Evolutionary conservation across 1,284 basidiomycete species (phyloP).

Genomic region (Ustilago cynodontis): DNA sequence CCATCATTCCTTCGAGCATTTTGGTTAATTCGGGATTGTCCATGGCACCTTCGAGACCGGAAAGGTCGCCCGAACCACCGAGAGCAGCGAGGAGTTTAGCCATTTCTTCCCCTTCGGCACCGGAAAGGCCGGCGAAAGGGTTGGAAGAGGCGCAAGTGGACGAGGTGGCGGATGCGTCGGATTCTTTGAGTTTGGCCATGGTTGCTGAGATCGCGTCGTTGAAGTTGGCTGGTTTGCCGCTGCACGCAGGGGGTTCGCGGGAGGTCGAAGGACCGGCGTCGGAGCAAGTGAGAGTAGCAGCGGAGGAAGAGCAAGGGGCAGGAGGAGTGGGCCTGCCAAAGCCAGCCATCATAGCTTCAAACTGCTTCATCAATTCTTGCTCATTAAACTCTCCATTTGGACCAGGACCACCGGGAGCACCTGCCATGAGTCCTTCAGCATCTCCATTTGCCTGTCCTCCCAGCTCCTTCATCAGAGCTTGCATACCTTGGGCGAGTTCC

Average conservation of each 20-base stretch:
- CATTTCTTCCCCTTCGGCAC: conserved; percentile 69
- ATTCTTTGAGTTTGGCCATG: conserved; percentile 83
- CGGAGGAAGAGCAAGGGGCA: neutral
- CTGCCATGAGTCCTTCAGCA: conserved; percentile 30
- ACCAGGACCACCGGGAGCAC: conserved; percentile 11
- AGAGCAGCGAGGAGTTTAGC: conserved; percentile 70
- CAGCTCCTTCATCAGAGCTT: conserved; percentile 82
- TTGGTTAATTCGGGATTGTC: conserved; percentile 74
- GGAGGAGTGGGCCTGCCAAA: conserved; percentile 41
- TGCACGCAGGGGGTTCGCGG: conserved; percentile 10
- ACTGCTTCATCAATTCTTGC: conserved; percentile 68
- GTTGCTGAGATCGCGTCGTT: conserved; percentile 82
- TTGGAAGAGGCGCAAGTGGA: conserved; percentile 58
- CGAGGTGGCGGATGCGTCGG: conserved; percentile 73
- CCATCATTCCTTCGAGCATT: conserved; percentile 91
- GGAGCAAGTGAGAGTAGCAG: neutral
- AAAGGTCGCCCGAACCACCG: conserved; percentile 61
- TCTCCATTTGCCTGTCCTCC: conserved; percentile 43
- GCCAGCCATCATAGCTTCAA: conserved; percentile 66
- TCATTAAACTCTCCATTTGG: conserved; percentile 50
- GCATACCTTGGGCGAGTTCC: conserved; percentile 85
- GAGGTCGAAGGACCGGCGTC: conserved; percentile 8
- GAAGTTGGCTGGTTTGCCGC: conserved; percentile 73
- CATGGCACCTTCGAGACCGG: conserved; percentile 60
- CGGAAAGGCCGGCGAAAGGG: conserved; percentile 71